A percentile compares a stretch with the other conserved stretches of the same genome.
phyloP scores from a whole-genome alignment of 352 stramenopile species.

The Blastocystis sp. region DNA sequence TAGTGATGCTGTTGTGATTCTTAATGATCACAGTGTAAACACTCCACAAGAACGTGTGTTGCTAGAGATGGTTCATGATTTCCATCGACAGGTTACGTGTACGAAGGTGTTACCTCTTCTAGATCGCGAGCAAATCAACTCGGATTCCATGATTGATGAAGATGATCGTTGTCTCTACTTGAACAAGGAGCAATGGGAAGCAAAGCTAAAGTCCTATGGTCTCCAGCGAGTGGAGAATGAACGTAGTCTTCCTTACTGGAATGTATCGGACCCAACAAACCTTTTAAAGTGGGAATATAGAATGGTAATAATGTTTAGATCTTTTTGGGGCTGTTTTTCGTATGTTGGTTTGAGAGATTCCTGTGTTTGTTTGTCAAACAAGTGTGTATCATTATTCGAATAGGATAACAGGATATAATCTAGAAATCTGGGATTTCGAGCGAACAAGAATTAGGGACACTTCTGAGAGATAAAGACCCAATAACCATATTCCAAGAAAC shows the following conservation, averaged over 20 bases:
- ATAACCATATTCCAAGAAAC: too few relatives aligned
- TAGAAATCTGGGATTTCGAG: too few relatives aligned
- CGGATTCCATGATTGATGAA: background rate
- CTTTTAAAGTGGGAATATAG: background rate
- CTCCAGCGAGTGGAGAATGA: background rate
- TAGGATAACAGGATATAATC: background rate
- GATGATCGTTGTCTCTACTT: conserved; percentile 32
- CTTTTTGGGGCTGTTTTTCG: conserved; percentile 35
- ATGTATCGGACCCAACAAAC: background rate
- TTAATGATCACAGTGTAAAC: conserved; percentile 33
- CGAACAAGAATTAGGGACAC: too few relatives aligned
- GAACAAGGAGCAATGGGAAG: conserved; percentile 16
- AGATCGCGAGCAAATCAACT: background rate
- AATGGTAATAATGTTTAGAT: background rate
- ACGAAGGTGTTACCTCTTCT: background rate
- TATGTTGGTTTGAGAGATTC: conserved; percentile 20
- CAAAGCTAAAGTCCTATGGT: background rate
- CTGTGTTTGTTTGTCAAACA: background rate
- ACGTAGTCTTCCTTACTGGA: background rate
- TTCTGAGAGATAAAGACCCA: too few relatives aligned
- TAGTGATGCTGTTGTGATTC: background rate
- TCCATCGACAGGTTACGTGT: conserved; percentile 35
- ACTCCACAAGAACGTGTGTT: background rate
- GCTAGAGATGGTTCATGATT: conserved; percentile 17
- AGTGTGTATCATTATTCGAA: background rate